Percentiles rank a stretch among this genome's conserved stretches.
phyloP scores from a whole-genome alignment of 768 basidiomycete species.

The Thelephora aurantiotincta region DNA sequence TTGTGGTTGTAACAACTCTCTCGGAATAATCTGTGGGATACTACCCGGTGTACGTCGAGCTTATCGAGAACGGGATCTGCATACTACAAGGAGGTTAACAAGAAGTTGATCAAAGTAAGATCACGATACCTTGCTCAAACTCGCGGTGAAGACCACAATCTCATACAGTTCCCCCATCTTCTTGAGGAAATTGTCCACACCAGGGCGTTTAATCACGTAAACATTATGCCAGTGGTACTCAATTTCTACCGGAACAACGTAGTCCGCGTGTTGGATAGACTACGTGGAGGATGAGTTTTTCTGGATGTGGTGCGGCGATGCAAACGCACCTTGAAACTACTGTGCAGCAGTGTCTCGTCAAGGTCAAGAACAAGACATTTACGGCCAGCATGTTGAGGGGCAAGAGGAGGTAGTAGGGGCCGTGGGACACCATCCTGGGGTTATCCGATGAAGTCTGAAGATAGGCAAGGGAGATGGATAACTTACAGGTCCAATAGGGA shows the following conservation, averaged over 20 bases:
- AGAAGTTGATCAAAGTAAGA: not conserved
- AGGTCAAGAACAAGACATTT: constrained; percentile 96
- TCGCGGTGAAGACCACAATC: constrained; percentile 95
- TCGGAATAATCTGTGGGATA: constrained; percentile 87
- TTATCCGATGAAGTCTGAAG: not conserved
- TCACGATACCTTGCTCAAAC: constrained; percentile 77
- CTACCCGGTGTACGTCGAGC: constrained; percentile 83
- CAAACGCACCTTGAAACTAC: constrained; percentile 82
- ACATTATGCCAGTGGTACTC: constrained; percentile 98
- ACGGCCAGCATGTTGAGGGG: constrained; percentile 67
- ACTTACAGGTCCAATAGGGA: constrained; percentile 84
- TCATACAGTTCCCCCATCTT: constrained; percentile 99
- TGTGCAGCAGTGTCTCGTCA: constrained; percentile 94
- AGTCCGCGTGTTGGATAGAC: constrained; percentile 92
- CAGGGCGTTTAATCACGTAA: constrained; percentile 97
- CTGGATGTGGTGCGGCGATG: not conserved
- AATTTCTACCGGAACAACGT: constrained; percentile 97
- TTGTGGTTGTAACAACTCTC: constrained; percentile 99
- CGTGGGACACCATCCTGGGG: constrained; percentile 71
- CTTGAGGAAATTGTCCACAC: constrained; percentile 93
- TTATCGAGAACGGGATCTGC: constrained; percentile 98
- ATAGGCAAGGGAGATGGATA: not conserved
- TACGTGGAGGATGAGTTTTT: constrained; percentile 18
- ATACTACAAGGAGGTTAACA: constrained; percentile 39
- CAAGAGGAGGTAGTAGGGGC: constrained; percentile 79